phyloP scores from a whole-genome alignment of 352 stramenopile species.

The Phytophthora kernoviae region DNA sequence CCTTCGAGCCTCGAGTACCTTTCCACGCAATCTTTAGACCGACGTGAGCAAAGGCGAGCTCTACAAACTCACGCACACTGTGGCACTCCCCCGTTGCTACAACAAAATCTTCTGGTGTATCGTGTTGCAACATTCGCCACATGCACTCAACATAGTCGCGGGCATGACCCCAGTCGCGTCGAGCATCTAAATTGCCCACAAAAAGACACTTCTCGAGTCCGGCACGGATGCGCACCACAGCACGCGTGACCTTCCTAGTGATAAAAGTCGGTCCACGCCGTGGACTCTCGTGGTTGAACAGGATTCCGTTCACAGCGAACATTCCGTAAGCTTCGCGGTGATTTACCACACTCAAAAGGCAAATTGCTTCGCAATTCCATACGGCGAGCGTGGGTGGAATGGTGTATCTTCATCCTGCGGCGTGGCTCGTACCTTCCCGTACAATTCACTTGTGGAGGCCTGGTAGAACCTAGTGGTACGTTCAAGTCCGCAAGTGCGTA shows the following conservation, averaged over 20 bases:
- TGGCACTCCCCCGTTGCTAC: slow-evolving; percentile 96
- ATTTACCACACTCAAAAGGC: slow-evolving; percentile 99
- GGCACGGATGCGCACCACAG: slow-evolving; percentile 93
- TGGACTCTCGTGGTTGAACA: slow-evolving; percentile 99
- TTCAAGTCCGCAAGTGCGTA: slow-evolving; percentile 92
- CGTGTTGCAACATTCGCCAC: slow-evolving; percentile 98
- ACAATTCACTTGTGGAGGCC: slow-evolving; percentile 98
- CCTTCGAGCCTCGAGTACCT: slow-evolving; percentile 83
- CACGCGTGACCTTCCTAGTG: slow-evolving; percentile 98
- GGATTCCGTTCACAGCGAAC: slow-evolving; percentile 97
- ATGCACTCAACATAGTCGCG: slow-evolving; percentile 99
- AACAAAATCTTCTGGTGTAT: slow-evolving; percentile 76
- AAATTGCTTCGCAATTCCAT: slow-evolving; percentile 98
- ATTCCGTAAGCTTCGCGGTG: slow-evolving; percentile 97
- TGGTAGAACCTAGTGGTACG: slow-evolving; percentile 92
- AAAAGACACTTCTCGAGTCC: slow-evolving; percentile 95
- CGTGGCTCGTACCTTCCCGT: slow-evolving; percentile 96
- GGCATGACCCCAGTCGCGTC: slow-evolving; percentile 99
- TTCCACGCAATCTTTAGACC: slow-evolving; percentile 93
- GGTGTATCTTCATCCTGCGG: slow-evolving; percentile 97
- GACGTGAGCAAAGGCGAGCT: slow-evolving; percentile 94
- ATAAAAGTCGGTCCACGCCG: slow-evolving; percentile 98
- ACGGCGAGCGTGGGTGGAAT: slow-evolving; percentile 99
- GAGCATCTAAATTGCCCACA: slow-evolving; percentile 97
- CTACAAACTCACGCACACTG: slow-evolving; percentile 98